Percentiles rank a stretch among this genome's conserved stretches.
These are phyloP conservation scores for Aspergillus bridgeri DNA, from an alignment of 495 filamentous ascomycete species.

Conservation along the genomic window DNA sequence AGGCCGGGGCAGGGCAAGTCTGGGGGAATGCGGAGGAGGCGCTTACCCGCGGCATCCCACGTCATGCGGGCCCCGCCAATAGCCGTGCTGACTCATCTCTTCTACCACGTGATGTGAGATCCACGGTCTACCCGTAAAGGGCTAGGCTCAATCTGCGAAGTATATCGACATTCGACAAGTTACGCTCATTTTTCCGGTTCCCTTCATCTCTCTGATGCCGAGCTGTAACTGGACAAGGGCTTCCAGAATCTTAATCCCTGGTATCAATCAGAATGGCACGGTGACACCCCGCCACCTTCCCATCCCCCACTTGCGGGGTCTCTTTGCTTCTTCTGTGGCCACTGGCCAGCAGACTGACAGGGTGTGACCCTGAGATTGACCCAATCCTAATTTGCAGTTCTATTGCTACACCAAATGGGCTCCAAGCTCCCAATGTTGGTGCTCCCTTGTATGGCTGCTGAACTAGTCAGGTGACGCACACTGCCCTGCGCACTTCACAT, in stretches of 20 bases:
- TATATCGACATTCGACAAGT: neutral
- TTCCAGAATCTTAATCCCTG: neutral
- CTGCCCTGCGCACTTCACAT: too few relatives aligned
- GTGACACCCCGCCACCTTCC: too few relatives aligned
- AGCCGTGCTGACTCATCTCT: slow-evolving; percentile 13
- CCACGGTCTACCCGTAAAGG: neutral
- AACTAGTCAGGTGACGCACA: too few relatives aligned
- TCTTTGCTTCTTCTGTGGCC: too few relatives aligned
- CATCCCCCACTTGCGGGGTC: too few relatives aligned
- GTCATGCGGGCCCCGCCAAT: slow-evolving; percentile 21
- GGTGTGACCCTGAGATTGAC: too few relatives aligned
- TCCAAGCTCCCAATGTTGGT: too few relatives aligned
- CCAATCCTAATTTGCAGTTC: too few relatives aligned
- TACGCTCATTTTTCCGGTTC: neutral
- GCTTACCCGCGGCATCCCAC: slow-evolving; percentile 34
- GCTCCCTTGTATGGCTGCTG: too few relatives aligned
- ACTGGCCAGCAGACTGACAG: too few relatives aligned
- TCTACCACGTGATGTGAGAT: neutral
- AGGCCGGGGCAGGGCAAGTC: slow-evolving; percentile 1
- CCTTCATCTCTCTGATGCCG: neutral
- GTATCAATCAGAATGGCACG: neutral
- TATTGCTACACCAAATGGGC: too few relatives aligned
- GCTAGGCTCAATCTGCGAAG: neutral
- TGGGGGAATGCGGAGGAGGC: slow-evolving; percentile 35
- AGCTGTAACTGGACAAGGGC: neutral